Evolutionary conservation across 768 basidiomycete species (phyloP).

Genomic region (Suillus tomentosus): DNA sequence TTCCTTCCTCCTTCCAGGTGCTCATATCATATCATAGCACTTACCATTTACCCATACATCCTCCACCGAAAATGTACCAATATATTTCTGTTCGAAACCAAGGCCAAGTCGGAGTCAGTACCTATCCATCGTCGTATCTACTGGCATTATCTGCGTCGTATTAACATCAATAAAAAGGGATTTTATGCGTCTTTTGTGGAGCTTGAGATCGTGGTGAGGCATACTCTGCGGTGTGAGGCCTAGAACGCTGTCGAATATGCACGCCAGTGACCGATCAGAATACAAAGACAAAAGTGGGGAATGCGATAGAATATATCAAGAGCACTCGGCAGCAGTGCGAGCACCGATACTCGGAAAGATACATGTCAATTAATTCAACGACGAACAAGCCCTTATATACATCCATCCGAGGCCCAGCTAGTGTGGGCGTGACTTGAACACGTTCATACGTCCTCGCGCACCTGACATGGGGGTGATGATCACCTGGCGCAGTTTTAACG

Average conservation of each 20-base stretch:
- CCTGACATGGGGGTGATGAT: background rate
- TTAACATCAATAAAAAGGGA: background rate
- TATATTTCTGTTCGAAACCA: background rate
- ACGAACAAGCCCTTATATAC: background rate
- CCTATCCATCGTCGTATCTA: background rate
- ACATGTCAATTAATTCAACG: background rate
- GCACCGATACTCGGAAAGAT: background rate
- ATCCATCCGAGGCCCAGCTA: background rate
- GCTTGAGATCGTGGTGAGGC: background rate
- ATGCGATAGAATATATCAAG: background rate
- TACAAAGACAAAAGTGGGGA: background rate
- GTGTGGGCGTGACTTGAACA: background rate
- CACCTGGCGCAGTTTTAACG: background rate
- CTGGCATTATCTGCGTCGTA: background rate
- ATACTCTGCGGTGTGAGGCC: background rate
- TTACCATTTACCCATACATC: background rate
- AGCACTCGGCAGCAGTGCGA: background rate
- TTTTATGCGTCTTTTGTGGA: background rate
- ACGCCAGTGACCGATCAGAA: background rate
- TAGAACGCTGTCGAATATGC: background rate
- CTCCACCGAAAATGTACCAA: background rate
- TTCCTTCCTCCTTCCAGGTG: background rate
- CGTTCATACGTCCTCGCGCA: background rate
- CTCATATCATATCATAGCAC: background rate
- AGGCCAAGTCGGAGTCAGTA: background rate